These are phyloP conservation scores for Plasmodium cynomolgi DNA, from an alignment of 169 alveolate species.

Conservation along the genomic window DNA sequence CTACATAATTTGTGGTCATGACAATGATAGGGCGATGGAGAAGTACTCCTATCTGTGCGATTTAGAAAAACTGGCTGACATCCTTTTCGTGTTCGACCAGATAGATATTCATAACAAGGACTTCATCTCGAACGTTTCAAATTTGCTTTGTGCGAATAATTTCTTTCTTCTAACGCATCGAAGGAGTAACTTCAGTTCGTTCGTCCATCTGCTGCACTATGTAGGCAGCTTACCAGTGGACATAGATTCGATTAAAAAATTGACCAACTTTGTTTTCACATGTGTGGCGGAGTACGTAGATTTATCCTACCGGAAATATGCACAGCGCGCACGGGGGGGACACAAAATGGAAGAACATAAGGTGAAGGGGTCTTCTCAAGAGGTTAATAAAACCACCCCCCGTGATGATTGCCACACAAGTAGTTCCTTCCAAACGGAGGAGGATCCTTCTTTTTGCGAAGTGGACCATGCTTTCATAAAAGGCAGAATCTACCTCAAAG, in stretches of 20 bases:
- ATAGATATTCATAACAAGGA: constrained; percentile 65
- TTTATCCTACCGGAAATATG: constrained; percentile 11
- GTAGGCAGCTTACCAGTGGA: constrained; percentile 2
- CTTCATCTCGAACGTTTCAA: constrained; percentile 23
- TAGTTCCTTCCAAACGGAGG: not conserved
- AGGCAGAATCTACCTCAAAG: constrained; percentile 48
- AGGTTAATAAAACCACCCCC: not conserved
- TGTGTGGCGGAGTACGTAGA: constrained; percentile 20
- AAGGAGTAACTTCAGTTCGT: constrained; percentile 49
- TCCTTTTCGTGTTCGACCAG: constrained; percentile 71
- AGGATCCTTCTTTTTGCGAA: constrained; percentile 20
- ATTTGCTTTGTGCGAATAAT: constrained; percentile 22
- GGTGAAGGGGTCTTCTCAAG: not conserved
- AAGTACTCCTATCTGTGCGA: not conserved
- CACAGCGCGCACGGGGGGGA: not conserved
- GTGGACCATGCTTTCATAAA: constrained; percentile 31
- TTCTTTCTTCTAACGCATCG: constrained; percentile 27
- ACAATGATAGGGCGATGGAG: not conserved
- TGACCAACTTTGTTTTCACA: constrained; percentile 8
- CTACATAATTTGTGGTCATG: not conserved
- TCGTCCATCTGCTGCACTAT: constrained; percentile 49
- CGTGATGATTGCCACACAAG: not conserved
- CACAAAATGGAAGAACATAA: not conserved
- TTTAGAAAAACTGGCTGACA: constrained; percentile 3
- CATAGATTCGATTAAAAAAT: not conserved